phyloP scores from a whole-genome alignment of 495 filamentous ascomycete species.

The Penicillium manginii region DNA sequence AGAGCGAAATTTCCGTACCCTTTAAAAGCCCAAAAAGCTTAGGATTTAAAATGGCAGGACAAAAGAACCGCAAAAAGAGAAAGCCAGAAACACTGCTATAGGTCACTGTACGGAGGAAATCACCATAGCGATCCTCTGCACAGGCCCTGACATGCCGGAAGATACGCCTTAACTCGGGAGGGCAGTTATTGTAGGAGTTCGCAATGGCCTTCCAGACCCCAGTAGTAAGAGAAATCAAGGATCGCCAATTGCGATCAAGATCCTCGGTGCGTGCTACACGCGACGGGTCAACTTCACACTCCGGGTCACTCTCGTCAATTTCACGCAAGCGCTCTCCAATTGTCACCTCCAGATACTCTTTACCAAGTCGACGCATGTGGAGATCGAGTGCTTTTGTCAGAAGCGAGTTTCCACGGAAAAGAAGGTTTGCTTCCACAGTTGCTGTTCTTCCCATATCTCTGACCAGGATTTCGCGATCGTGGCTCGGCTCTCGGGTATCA shows the following conservation, averaged over 20 bases:
- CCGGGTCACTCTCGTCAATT: constrained; percentile 84
- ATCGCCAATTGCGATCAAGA: constrained; percentile 80
- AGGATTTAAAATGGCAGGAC: constrained; percentile 92
- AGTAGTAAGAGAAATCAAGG: constrained; percentile 74
- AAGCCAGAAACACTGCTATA: constrained; percentile 98
- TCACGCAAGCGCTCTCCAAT: constrained; percentile 82
- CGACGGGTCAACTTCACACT: constrained; percentile 92
- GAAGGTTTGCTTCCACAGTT: constrained; percentile 81
- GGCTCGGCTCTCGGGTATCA: constrained; percentile 68
- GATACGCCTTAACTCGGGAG: constrained; percentile 81
- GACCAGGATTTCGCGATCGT: constrained; percentile 64
- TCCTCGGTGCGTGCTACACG: constrained; percentile 72
- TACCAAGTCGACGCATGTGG: constrained; percentile 92
- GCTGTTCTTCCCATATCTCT: constrained; percentile 61
- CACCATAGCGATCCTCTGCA: constrained; percentile 96
- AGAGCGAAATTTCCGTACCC: constrained; percentile 47
- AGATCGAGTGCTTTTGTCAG: constrained; percentile 92
- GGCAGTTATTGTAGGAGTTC: constrained; percentile 71
- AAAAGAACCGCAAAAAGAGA: constrained; percentile 94
- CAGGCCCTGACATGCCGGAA: constrained; percentile 92
- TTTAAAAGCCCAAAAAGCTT: constrained; percentile 92
- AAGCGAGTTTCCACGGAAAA: constrained; percentile 94
- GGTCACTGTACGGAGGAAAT: constrained; percentile 86
- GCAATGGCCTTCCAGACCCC: constrained; percentile 85
- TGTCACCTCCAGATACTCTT: constrained; percentile 89